Base-by-base conservation (phyloP, 257 asterid genomes). In the Rhazya stricta region DNA sequence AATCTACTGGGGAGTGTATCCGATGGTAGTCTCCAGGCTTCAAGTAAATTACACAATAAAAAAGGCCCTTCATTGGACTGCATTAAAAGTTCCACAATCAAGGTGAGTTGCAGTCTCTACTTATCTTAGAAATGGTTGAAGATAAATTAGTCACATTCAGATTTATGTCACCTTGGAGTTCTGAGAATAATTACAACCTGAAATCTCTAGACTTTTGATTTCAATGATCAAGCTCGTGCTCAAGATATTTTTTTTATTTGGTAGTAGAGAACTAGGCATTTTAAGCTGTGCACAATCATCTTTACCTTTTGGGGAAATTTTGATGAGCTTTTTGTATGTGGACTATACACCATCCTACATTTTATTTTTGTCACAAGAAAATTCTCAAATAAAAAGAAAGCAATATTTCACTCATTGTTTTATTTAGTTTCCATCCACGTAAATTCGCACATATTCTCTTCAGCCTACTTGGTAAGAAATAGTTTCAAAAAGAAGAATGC, bases 1-100 rank as follows among this genome's bases (percentile, higher is more conserved):
- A 94, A 86, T 92, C 94, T 81, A 83, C 93, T 74, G 99, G 99
- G 67, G 97, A 85, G 89, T 94, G 99, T 81, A 94, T 89, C 51
- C 95, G 92, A 72, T 94, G 99, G 89, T 94, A 94, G 84, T 94
- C 97, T 76, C 99, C 99, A 63, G 96, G 97, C 83, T 76, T 92
- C 91, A 94, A 86, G 92, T 94, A 94, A 78, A 94, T 90, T 77
- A 94, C 99, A 77, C 97, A 94, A 82, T 94, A 94, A 82, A 92
- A 94, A 63, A 94, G 92, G 80, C 97, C 92, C 86, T 87, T 94
- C 83, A 84, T 60, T 36, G 96, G 91, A 78, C 99, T 94, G 95
- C 91, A 84, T 43, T 57, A 62, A 67, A 51, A 57, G 61, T 30
- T 41, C 36, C 46, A 36, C 1, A 46, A 37, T 51, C 10, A 63